A percentile compares a stretch with the other conserved stretches of the same genome.
Conservation (phyloP, 148 eudicot species). For the Cornus suecica region DNA sequence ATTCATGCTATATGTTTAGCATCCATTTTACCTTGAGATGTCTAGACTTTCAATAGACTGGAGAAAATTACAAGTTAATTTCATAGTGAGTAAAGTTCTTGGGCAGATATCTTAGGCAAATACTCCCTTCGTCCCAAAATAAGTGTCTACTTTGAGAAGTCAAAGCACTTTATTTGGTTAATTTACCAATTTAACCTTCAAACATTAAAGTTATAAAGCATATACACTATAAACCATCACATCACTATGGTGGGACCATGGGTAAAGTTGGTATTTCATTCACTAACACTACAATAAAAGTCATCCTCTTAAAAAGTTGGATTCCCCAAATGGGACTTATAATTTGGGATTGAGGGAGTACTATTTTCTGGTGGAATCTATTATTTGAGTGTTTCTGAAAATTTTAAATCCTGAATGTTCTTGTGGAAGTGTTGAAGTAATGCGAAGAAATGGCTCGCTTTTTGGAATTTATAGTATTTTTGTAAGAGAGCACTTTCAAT, state of each 20-base stretch:
- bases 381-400: background rate
- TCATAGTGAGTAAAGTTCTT: background rate
- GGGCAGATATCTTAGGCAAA: background rate
- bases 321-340: too few relatives aligned
- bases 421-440: background rate
- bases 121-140: too few relatives aligned
- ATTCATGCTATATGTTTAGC: background rate
- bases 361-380: background rate
- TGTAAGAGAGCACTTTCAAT: background rate
- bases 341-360: too few relatives aligned
- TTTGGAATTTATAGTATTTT: background rate
- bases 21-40: background rate
- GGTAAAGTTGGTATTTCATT: too few relatives aligned
- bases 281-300: too few relatives aligned
- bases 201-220: too few relatives aligned
- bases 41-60: background rate
- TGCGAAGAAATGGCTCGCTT: background rate
- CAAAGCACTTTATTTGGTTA: too few relatives aligned
- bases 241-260: too few relatives aligned
- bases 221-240: too few relatives aligned
- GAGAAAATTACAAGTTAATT: background rate
- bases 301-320: too few relatives aligned
- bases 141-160: too few relatives aligned
- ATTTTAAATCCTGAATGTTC: background rate
- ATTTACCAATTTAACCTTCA: too few relatives aligned